These are phyloP conservation scores for Cystoisospora suis DNA, from an alignment of 169 alveolate species.

Conservation along the genomic window DNA sequence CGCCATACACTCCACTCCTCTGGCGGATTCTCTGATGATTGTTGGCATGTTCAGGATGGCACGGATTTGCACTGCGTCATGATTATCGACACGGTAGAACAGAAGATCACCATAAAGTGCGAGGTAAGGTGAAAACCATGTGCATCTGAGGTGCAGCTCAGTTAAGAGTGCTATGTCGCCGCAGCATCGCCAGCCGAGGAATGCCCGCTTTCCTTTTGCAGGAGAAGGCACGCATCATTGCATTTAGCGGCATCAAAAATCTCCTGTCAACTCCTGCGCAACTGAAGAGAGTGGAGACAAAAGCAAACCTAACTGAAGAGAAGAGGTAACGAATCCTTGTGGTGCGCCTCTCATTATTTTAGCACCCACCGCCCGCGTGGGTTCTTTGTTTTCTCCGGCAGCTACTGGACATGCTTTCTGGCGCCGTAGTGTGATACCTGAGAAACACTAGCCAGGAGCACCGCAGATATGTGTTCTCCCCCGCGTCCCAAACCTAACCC, in stretches of 20 bases:
- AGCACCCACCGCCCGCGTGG: too few species aligned
- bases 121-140: not conserved
- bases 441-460: too few species aligned
- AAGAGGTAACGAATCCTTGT: not conserved
- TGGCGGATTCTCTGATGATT: too few species aligned
- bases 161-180: not conserved
- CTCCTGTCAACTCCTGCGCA: constrained; percentile 6
- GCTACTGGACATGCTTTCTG: too few species aligned
- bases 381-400: too few species aligned
- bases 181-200: not conserved
- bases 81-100: constrained; percentile 6
- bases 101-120: constrained; percentile 33
- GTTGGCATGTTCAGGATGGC: constrained; percentile 21
- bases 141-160: not conserved
- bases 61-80: not conserved
- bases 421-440: too few species aligned
- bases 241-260: constrained; percentile 26
- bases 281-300: constrained; percentile 14
- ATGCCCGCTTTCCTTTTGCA: not conserved
- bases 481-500: too few species aligned
- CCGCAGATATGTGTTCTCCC: too few species aligned
- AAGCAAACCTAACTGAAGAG: not conserved
- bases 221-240: constrained; percentile 7
- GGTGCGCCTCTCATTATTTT: too few species aligned
- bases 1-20: too few species aligned